These are phyloP conservation scores for Phytophthora ramorum DNA, from an alignment of 352 stramenopile species.

Conservation along the genomic window DNA sequence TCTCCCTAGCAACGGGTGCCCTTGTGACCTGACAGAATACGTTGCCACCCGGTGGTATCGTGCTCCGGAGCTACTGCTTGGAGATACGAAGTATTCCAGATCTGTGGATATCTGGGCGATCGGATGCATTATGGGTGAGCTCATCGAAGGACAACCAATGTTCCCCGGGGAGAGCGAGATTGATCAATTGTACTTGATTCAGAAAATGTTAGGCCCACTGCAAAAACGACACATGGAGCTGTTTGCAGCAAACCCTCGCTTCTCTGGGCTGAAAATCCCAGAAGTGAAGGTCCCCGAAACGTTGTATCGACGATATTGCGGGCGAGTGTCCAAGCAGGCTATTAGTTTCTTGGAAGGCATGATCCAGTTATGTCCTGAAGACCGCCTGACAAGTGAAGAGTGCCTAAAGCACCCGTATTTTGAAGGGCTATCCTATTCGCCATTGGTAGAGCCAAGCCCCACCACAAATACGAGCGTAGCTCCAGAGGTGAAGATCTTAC, in stretches of 20 bases:
- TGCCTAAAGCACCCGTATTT: slow-evolving; percentile 92
- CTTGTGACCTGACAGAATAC: slow-evolving; percentile 97
- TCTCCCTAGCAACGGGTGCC: slow-evolving; percentile 70
- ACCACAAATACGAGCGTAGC: slow-evolving; percentile 6
- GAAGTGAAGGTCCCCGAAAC: slow-evolving; percentile 94
- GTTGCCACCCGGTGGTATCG: slow-evolving; percentile 99
- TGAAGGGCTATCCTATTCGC: slow-evolving; percentile 58
- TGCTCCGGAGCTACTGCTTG: slow-evolving; percentile 98
- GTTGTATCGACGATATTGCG: slow-evolving; percentile 90
- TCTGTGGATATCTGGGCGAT: slow-evolving; percentile 96
- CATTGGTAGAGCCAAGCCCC: slow-evolving; percentile 14
- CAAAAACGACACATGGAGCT: slow-evolving; percentile 93
- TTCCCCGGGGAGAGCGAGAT: slow-evolving; percentile 99
- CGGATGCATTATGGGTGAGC: slow-evolving; percentile 98
- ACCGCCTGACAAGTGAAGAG: slow-evolving; percentile 77
- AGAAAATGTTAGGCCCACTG: slow-evolving; percentile 97
- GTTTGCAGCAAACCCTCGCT: slow-evolving; percentile 92
- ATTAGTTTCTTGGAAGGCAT: slow-evolving; percentile 85
- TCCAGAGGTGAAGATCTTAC: slow-evolving; percentile 42
- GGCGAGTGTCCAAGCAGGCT: slow-evolving; percentile 84
- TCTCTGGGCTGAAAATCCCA: slow-evolving; percentile 92
- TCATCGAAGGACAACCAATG: slow-evolving; percentile 96
- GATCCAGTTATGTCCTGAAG: slow-evolving; percentile 78
- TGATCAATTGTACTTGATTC: slow-evolving; percentile 99
- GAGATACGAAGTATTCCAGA: slow-evolving; percentile 98